Percentiles rank a stretch among this genome's conserved stretches.
Evolutionary conservation across 345 rosid species (phyloP).

Genomic region (Excoecaria cochinchinensis): DNA sequence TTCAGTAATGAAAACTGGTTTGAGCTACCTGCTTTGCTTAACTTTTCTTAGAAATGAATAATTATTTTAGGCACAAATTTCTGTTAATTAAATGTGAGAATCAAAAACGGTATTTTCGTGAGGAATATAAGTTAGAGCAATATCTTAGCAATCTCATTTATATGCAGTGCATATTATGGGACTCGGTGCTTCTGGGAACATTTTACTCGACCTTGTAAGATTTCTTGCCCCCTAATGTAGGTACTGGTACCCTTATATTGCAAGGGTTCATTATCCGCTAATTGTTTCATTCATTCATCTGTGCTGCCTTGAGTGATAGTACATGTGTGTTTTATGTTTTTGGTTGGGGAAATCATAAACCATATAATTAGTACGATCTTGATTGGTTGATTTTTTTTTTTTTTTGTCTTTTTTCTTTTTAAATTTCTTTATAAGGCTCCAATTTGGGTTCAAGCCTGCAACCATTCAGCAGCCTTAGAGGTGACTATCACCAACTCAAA

Average conservation of each 20-base stretch:
- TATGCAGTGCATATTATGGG: background rate
- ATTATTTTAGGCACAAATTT: background rate
- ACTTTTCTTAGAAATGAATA: background rate
- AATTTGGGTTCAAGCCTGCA: no score
- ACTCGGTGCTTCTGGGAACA: background rate
- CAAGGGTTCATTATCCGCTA: background rate
- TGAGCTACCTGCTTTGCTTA: conserved; percentile 21
- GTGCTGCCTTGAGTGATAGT: background rate
- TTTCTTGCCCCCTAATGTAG: background rate
- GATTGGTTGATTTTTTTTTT: background rate
- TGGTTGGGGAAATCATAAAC: background rate
- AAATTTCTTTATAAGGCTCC: background rate
- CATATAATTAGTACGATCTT: background rate
- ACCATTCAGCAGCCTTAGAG: background rate
- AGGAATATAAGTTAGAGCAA: background rate
- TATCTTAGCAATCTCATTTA: background rate
- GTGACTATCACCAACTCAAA: background rate
- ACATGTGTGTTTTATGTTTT: background rate
- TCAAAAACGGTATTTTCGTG: background rate
- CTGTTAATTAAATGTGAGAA: background rate
- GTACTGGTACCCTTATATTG: background rate
- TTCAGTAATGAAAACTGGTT: conserved; percentile 35
- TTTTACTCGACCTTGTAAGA: background rate
- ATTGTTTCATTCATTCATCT: background rate
- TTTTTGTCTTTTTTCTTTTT: background rate